A percentile compares a stretch with the other conserved stretches of the same genome.
Conservation (phyloP, 495 filamentous ascomycete genomes). For the Penicillium waksmanii region DNA sequence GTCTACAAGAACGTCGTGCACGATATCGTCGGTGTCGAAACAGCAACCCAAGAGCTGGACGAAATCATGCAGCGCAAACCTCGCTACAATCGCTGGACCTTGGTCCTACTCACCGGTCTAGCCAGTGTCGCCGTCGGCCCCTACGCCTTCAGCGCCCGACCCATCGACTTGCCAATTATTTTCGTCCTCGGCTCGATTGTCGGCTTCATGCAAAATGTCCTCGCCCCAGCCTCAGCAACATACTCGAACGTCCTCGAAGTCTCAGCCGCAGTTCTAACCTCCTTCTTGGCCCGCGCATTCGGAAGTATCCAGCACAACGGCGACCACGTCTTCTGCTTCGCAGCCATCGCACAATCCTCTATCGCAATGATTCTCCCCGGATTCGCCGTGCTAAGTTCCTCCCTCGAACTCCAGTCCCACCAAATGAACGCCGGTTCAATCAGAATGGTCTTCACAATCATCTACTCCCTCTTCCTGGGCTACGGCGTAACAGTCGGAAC, state of each 20-base stretch:
- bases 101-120: slow-evolving; percentile 76
- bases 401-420: slow-evolving; percentile 81
- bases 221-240: slow-evolving; percentile 77
- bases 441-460: slow-evolving; percentile 89
- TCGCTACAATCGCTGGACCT: slow-evolving; percentile 63
- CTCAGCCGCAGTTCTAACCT: slow-evolving; percentile 75
- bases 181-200: slow-evolving; percentile 83
- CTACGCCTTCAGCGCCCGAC: slow-evolving; percentile 81
- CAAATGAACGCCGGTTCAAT: slow-evolving; percentile 87
- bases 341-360: slow-evolving; percentile 80
- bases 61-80: slow-evolving; percentile 58
- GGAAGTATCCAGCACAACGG: slow-evolving; percentile 64
- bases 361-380: slow-evolving; percentile 91
- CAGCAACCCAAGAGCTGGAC: slow-evolving; percentile 70
- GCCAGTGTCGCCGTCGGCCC: slow-evolving; percentile 78
- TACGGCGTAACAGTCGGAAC: slow-evolving; percentile 95
- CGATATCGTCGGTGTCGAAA: slow-evolving; percentile 76
- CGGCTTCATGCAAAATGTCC: slow-evolving; percentile 75
- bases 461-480: slow-evolving; percentile 93
- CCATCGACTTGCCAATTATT: slow-evolving; percentile 82
- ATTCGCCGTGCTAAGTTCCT: slow-evolving; percentile 76
- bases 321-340: slow-evolving; percentile 78
- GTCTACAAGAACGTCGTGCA: slow-evolving; percentile 94
- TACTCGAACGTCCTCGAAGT: slow-evolving; percentile 86
- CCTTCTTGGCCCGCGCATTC: slow-evolving; percentile 80